These are phyloP conservation scores for Globisporangium perplexum DNA, from an alignment of 352 stramenopile species.

Conservation along the genomic window DNA sequence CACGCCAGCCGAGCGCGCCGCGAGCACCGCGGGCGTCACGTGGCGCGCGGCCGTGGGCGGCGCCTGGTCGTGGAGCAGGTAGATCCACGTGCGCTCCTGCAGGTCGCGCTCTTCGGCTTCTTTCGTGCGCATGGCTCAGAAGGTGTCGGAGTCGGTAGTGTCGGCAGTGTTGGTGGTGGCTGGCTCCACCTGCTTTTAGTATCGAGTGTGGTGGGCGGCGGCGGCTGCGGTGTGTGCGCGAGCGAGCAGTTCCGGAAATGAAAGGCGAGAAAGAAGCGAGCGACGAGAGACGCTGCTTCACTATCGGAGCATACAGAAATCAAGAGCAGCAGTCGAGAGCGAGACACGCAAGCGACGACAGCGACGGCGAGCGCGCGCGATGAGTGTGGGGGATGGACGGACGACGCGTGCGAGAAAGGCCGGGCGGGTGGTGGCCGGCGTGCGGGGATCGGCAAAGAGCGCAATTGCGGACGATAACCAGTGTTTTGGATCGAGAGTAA, in stretches of 20 bases:
- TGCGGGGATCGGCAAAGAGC: constrained; percentile 1
- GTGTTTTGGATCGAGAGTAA: too few relatives aligned
- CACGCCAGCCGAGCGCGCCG: constrained; percentile 7
- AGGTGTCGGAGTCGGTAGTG: too few relatives aligned
- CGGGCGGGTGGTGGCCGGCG: too few relatives aligned
- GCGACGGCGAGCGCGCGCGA: not conserved
- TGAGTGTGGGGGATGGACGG: not conserved
- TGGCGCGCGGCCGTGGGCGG: constrained; percentile 6
- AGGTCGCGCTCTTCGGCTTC: constrained; percentile 13
- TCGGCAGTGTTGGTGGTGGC: too few relatives aligned
- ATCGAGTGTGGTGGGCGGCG: not conserved
- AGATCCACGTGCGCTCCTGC: constrained; percentile 16
- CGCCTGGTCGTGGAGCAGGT: constrained; percentile 15
- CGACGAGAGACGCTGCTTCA: too few relatives aligned
- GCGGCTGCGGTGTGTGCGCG: not conserved
- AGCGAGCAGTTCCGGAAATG: constrained; percentile 12
- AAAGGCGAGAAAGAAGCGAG: constrained; percentile 3
- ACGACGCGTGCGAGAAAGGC: not conserved
- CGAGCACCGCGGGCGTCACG: constrained; percentile 14
- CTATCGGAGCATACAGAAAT: too few relatives aligned
- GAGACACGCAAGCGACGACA: constrained; percentile 3
- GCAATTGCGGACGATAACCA: not conserved
- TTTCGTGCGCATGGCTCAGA: constrained; percentile 17
- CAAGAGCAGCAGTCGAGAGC: too few relatives aligned
- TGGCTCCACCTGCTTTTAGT: too few relatives aligned